phyloP scores from a whole-genome alignment of 768 basidiomycete genomes.

The Russula sp. region DNA sequence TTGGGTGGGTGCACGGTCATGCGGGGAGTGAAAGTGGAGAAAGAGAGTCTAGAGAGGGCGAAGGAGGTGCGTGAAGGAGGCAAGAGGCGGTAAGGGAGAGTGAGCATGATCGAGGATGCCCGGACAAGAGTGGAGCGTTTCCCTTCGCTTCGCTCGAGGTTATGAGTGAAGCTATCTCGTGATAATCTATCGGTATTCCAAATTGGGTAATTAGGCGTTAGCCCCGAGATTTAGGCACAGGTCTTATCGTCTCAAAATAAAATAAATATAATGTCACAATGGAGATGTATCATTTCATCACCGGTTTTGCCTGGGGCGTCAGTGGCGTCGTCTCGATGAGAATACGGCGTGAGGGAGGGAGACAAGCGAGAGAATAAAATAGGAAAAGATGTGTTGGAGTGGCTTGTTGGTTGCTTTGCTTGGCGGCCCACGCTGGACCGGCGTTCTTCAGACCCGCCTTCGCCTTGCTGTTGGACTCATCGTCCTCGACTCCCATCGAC shows the following conservation, averaged over 20 bases:
- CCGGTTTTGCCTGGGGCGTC: too few relatives aligned
- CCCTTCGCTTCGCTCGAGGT: too few relatives aligned
- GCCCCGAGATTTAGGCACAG: too few relatives aligned
- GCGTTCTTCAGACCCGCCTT: not conserved
- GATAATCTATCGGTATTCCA: conserved; percentile 1
- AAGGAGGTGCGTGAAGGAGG: not conserved
- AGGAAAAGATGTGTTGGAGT: not conserved
- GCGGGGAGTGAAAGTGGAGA: not conserved
- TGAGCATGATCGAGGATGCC: not conserved
- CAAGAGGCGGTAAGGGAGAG: not conserved
- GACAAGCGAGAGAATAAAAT: not conserved
- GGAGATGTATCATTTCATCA: not conserved
- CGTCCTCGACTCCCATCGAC: not conserved
- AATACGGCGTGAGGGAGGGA: not conserved
- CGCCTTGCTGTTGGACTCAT: not conserved
- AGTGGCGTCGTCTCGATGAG: not conserved
- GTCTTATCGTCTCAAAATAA: not conserved
- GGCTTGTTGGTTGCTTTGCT: not conserved
- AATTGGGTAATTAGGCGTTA: not conserved
- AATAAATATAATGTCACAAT: not conserved
- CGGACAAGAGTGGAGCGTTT: not conserved
- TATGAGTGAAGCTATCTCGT: too few relatives aligned
- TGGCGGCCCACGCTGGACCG: not conserved
- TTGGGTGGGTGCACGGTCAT: conserved; percentile 25
- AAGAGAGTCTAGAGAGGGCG: not conserved